These are phyloP conservation scores for Coemansia sp. DNA, from an alignment of 192 early-diverging fungal species.

Conservation along the genomic window DNA sequence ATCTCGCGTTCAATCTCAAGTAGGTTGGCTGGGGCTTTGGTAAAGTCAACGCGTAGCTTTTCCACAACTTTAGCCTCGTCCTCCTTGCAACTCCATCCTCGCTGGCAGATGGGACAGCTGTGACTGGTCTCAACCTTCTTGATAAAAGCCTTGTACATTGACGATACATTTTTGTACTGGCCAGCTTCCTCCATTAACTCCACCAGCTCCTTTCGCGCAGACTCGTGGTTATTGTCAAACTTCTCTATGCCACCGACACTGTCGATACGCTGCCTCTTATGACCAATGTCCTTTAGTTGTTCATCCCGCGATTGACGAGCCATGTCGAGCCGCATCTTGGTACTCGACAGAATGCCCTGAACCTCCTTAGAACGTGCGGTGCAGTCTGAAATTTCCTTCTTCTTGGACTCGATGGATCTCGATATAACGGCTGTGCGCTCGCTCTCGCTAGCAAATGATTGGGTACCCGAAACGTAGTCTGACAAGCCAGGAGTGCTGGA, in stretches of 20 bases:
- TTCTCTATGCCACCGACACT: constrained; percentile 16
- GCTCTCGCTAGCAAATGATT: constrained; percentile 14
- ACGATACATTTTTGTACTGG: constrained; percentile 55
- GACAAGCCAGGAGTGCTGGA: constrained; percentile 10
- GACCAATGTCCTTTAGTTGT: constrained; percentile 21
- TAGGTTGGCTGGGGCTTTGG: constrained; percentile 40
- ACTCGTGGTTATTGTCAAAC: constrained; percentile 36
- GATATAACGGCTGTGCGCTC: constrained; percentile 28
- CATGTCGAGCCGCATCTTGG: constrained; percentile 36
- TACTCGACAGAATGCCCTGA: constrained; percentile 19
- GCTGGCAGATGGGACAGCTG: constrained; percentile 79
- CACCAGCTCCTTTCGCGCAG: constrained; percentile 44
- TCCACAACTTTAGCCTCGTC: constrained; percentile 44
- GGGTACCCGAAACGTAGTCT: constrained; percentile 7
- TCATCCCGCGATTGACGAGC: constrained; percentile 32
- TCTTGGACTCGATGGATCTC: constrained; percentile 21
- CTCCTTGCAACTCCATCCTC: constrained; percentile 62
- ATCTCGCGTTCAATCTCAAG: constrained; percentile 37
- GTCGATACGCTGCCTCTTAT: constrained; percentile 20
- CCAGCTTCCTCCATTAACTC: constrained; percentile 51
- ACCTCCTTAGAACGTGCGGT: constrained; percentile 8
- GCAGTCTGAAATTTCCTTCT: constrained; percentile 21
- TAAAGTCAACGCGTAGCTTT: constrained; percentile 49
- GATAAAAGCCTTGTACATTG: constrained; percentile 70
- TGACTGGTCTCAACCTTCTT: constrained; percentile 61